A percentile compares a stretch with the other conserved stretches of the same genome.
These are phyloP conservation scores for Pelargonium cotyledonis DNA, from an alignment of 441 rosid species.

Conservation along the genomic window DNA sequence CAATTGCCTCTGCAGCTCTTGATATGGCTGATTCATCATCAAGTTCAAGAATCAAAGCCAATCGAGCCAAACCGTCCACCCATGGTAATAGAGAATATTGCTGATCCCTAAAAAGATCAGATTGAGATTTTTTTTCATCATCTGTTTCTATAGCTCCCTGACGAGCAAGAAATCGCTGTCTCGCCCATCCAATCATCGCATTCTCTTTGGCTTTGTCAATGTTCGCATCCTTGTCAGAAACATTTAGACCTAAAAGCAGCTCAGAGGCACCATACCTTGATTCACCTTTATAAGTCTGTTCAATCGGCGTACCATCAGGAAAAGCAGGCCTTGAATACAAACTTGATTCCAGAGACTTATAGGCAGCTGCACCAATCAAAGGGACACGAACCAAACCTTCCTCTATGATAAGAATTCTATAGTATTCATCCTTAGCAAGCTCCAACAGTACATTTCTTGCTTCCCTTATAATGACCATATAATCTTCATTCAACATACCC, in stretches of 20 bases:
- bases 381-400: conserved; percentile 86
- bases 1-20: conserved; percentile 71
- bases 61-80: conserved; percentile 76
- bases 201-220: conserved; percentile 64
- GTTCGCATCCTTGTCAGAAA: conserved; percentile 33
- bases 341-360: conserved; percentile 58
- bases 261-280: conserved; percentile 70
- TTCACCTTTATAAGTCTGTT: conserved; percentile 44
- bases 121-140: conserved; percentile 40
- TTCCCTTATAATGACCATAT: conserved; percentile 34
- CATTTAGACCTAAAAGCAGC: conserved; percentile 57
- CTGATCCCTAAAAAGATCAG: conserved; percentile 24
- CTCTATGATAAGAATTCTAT: conserved; percentile 65
- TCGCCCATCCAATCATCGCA: conserved; percentile 63
- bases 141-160: conserved; percentile 67
- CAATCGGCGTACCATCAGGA: conserved; percentile 65
- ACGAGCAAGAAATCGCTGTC: conserved; percentile 77
- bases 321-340: conserved; percentile 67
- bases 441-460: conserved; percentile 68
- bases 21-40: conserved; percentile 57
- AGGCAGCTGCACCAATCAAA: conserved; percentile 60
- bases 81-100: conserved; percentile 59
- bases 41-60: conserved; percentile 72
- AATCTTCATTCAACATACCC: background rate
- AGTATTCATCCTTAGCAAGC: conserved; percentile 66